A percentile compares a stretch with the other conserved stretches of the same genome.
Evolutionary conservation across 1,284 basidiomycete species (phyloP).

Genomic region (Salmacisia buchloeana): DNA sequence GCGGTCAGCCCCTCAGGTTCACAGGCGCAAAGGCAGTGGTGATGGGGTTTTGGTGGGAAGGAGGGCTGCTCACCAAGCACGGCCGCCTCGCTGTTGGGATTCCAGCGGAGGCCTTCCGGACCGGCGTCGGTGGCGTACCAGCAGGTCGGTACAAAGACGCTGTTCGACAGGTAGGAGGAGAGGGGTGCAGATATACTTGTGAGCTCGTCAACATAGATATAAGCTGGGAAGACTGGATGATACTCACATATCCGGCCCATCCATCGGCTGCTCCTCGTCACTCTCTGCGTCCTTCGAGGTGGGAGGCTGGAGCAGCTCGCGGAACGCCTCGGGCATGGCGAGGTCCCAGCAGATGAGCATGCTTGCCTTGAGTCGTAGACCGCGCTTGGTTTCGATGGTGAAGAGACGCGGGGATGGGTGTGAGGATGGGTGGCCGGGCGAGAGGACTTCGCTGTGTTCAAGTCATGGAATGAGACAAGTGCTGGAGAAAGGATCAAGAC

Average conservation of each 20-base stretch:
- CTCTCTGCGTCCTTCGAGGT: neutral
- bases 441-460: conserved; percentile 16
- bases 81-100: conserved; percentile 28
- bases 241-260: conserved; percentile 36
- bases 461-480: neutral
- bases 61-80: conserved; percentile 20
- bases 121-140: conserved; percentile 48
- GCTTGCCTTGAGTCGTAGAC: conserved; percentile 26
- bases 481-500: neutral
- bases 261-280: no score
- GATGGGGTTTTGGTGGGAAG: neutral
- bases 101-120: conserved; percentile 32
- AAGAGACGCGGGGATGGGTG: conserved; percentile 27
- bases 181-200: neutral
- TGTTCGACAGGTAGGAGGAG: neutral
- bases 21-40: neutral
- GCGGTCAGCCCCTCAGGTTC: neutral
- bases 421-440: conserved; percentile 30
- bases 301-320: conserved; percentile 26
- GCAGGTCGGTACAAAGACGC: conserved; percentile 44
- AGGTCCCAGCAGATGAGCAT: conserved; percentile 49
- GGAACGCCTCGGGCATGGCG: conserved; percentile 39
- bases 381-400: conserved; percentile 36
- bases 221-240: neutral
- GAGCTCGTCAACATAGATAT: neutral